Evolutionary conservation across 345 rosid genomes (phyloP), one percentile per base, ranked within the genome.

Genomic region (Anacardium occidentale): DNA sequence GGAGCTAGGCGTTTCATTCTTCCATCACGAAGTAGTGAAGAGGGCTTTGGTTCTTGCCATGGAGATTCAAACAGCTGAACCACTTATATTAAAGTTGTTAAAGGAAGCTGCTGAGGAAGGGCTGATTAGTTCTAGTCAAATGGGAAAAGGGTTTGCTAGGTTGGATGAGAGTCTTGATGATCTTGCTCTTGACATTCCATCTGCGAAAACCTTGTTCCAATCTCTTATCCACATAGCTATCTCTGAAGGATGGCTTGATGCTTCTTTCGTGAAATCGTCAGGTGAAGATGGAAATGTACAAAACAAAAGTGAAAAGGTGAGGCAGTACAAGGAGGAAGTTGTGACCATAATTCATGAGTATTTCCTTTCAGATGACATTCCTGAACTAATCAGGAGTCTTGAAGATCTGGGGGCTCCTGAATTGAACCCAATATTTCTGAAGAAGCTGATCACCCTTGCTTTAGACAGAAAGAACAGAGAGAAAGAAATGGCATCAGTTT

Each of bases 401-500:
- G 92, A 87, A 80, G 99, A 96, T 85, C 83, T 92, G 29, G 93
- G 87, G 15, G 66, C 78, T 58, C 98, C 94, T 0, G 90, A 86
- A 56, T 90, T 73, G 52, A 91, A 96, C 78, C 93, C 98, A 1
- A 65, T 91, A 59, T 96, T 96, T 74, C 57, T 96, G 70, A 96
- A 96, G 90, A 93, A 82, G 79, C 91, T 96, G 64, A 88, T 96
- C 20, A 93, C 93, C 56, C 89, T 96, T 76, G 99, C 99, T 45
- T 72, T 96, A 86, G 99, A 96, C 81, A 85, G 97, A 88, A 96
- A 93, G 83, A 96, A 93, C 77, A 88, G 96, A 82, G 99, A 96
- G 85, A 96, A 93, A 76, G 99, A 96, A 83, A 96, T 96, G 98
- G 99, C 99, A 24, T 96, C 99, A 42, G 88, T 93, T 80, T 85